Evolutionary conservation across 1,284 basidiomycete genomes (phyloP), one percentile per base, ranked within the genome.

Genomic region (Puccinia coronata): DNA sequence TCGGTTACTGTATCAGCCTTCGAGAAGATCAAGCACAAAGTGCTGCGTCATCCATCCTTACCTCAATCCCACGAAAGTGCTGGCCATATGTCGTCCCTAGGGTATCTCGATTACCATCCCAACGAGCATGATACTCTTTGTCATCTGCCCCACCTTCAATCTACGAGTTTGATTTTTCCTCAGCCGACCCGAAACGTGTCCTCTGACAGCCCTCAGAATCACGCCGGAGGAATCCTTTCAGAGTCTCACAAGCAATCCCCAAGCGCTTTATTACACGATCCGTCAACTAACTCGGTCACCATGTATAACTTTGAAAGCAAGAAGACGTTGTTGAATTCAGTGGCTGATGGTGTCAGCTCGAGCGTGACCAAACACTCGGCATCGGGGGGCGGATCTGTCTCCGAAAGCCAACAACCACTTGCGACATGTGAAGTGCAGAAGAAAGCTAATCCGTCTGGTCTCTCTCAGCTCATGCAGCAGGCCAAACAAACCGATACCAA

Each of bases 391-490:
- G 43, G 39, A 53, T 39, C 28, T 25, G 39, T 43, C 49, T 55
- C 51, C 6, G 70, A 72, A 41, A 57, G 41, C 57, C 55, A 63
- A 31, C 39, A 39, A 39, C n/a, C n/a, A n/a, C 20, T 36, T 47
- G 20, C 41, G 20, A 36, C 8, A 31, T 49, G 57, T 31, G 49
- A 74, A 8, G 59, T n/a, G 8, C 43, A 61, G 39, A 61, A 65
- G 14, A 49, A 36, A 34, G 23, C 67, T 18, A 63, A 41, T 18
- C 70, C 71, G 2, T 81, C 79, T 23, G 70, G 79, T 11, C 61
- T 81, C 9, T 81, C 79, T 23, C 79, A 81, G 57, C 61, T 74
- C 1, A 81, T 81, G 79, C 43, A 74, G 57, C 79, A 81, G 69
- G 47, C 69, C 23, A 65, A 72, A n/a, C 36, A 47, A 31, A 53